Conservation (phyloP, 2,329 filamentous ascomycete genomes). For the Hysterium pulicare region DNA sequence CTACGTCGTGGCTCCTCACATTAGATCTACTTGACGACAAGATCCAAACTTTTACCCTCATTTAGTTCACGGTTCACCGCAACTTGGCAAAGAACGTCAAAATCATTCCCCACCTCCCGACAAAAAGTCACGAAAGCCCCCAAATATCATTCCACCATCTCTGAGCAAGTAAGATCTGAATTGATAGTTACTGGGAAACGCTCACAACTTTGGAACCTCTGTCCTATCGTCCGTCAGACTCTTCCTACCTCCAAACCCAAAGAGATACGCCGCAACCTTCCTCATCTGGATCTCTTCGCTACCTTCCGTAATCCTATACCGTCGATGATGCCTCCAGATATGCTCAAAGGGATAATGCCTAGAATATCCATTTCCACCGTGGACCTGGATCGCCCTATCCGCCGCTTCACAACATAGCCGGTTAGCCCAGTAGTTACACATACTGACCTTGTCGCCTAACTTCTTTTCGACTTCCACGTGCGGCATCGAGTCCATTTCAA, state of each 20-base stretch:
- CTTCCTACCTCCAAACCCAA: constrained; percentile 51
- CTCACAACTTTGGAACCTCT: constrained; percentile 27
- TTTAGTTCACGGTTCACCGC: too few relatives aligned
- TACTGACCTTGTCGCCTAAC: constrained; percentile 60
- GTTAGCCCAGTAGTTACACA: constrained; percentile 67
- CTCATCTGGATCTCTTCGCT: constrained; percentile 65
- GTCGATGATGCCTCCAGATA: constrained; percentile 62
- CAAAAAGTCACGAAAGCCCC: too few relatives aligned
- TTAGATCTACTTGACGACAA: background rate
- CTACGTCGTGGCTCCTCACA: background rate
- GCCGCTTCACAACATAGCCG: constrained; percentile 58
- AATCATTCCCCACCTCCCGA: too few relatives aligned
- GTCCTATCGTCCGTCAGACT: constrained; percentile 35
- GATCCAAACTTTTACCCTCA: background rate
- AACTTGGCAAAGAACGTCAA: too few relatives aligned
- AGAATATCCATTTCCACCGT: constrained; percentile 59
- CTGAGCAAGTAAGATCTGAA: too few relatives aligned
- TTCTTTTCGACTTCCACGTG: constrained; percentile 55
- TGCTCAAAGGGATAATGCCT: constrained; percentile 61
- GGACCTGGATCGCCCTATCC: constrained; percentile 61
- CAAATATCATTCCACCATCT: too few relatives aligned
- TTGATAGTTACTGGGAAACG: too few relatives aligned
- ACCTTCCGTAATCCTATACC: constrained; percentile 63
- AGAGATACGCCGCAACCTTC: constrained; percentile 60
- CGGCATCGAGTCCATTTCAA: constrained; percentile 58